These are phyloP conservation scores for Monilinia polystroma DNA, from an alignment of 2,329 filamentous ascomycete genomes.

Conservation along the genomic window DNA sequence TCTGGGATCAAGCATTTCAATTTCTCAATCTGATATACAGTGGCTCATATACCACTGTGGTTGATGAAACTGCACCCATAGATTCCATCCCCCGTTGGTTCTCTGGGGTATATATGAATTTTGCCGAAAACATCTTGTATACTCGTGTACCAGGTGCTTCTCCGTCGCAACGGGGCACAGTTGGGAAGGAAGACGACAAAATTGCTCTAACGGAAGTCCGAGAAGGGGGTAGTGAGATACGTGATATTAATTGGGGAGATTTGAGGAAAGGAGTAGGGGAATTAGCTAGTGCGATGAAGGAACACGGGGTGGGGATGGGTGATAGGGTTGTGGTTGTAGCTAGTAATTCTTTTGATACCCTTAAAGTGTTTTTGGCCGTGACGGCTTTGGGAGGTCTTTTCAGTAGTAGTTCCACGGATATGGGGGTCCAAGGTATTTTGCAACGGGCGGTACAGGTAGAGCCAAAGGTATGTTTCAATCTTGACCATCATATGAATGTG, in stretches of 20 bases:
- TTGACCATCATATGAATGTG: not conserved
- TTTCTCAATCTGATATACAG: constrained; percentile 59
- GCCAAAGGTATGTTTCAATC: constrained; percentile 53
- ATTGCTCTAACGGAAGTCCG: constrained; percentile 71
- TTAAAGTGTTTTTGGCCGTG: constrained; percentile 68
- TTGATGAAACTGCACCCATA: constrained; percentile 70
- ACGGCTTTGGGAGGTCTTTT: constrained; percentile 73
- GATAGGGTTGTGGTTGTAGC: constrained; percentile 75
- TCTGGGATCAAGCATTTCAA: constrained; percentile 65
- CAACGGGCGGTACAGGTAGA: constrained; percentile 73
- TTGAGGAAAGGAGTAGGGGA: constrained; percentile 58
- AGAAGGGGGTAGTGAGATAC: constrained; percentile 57
- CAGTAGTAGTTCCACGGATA: constrained; percentile 75
- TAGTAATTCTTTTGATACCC: constrained; percentile 71
- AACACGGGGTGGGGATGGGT: constrained; percentile 64
- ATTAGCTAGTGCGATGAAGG: constrained; percentile 65
- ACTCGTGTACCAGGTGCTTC: constrained; percentile 46
- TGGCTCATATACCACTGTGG: constrained; percentile 51
- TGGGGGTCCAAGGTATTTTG: constrained; percentile 75
- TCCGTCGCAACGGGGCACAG: constrained; percentile 49
- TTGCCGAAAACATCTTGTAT: constrained; percentile 77
- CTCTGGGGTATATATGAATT: constrained; percentile 70
- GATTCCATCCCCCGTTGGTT: constrained; percentile 76
- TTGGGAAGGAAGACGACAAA: constrained; percentile 67
- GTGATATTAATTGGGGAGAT: constrained; percentile 65